Conservation (phyloP, 768 basidiomycete genomes). For the Tricholoma matsutake region DNA sequence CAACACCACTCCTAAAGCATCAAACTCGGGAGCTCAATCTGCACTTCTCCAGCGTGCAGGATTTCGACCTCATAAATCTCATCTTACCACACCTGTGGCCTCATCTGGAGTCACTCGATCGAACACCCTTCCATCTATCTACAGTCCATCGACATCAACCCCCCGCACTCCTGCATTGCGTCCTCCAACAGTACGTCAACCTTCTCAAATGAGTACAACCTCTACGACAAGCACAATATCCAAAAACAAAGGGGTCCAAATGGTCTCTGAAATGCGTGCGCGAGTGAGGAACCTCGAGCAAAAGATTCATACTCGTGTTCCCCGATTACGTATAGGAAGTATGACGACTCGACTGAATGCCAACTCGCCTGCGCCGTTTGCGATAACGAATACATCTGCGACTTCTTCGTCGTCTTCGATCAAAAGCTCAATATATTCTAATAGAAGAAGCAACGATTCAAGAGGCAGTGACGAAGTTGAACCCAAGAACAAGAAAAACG, state of each 20-base stretch:
- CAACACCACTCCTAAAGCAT: slow-evolving; percentile 37
- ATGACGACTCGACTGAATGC: slow-evolving; percentile 52
- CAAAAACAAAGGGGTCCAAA: slow-evolving; percentile 82
- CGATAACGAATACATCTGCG: slow-evolving; percentile 21
- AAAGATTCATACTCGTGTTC: slow-evolving; percentile 85
- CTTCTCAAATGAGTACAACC: slow-evolving; percentile 38
- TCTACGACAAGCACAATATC: slow-evolving; percentile 49
- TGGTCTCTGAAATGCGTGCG: slow-evolving; percentile 91
- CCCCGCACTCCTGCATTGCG: slow-evolving; percentile 45
- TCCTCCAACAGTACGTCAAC: slow-evolving; percentile 34
- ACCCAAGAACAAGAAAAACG: slow-evolving; percentile 41
- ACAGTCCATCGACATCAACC: slow-evolving; percentile 39
- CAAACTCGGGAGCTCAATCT: slow-evolving; percentile 40
- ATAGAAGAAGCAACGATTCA: slow-evolving; percentile 42
- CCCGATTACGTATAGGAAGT: slow-evolving; percentile 79
- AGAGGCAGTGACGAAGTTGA: slow-evolving; percentile 45
- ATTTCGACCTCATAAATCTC: slow-evolving; percentile 43
- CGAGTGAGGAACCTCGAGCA: slow-evolving; percentile 80
- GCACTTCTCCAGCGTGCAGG: slow-evolving; percentile 50
- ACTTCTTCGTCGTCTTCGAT: slow-evolving; percentile 37
- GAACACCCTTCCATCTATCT: slow-evolving; percentile 51
- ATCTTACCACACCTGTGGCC: slow-evolving; percentile 43
- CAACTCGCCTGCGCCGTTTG: slow-evolving; percentile 33
- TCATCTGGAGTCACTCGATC: slow-evolving; percentile 49
- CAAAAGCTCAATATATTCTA: slow-evolving; percentile 38